These are phyloP conservation scores for Phaeosphaeria sp. DNA, from an alignment of 2,329 filamentous ascomycete species.

Conservation along the genomic window DNA sequence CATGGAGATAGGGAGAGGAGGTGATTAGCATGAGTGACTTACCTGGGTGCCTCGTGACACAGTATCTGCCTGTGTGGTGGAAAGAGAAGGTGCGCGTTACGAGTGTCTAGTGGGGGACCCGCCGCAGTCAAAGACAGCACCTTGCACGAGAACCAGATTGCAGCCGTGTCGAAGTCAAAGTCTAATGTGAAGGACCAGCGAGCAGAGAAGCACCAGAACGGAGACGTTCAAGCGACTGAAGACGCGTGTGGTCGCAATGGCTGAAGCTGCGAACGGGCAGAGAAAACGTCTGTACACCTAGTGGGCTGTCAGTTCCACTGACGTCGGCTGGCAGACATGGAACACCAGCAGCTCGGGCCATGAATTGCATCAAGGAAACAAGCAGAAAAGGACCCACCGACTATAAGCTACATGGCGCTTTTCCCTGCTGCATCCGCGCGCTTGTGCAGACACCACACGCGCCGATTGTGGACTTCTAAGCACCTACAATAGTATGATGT, in stretches of 20 bases:
- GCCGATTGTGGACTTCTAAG: conserved; percentile 14
- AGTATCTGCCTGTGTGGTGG: conserved; percentile 9
- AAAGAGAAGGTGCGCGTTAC: conserved; percentile 13
- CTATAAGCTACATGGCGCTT: conserved; percentile 13
- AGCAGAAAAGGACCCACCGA: background rate
- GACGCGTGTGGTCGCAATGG: conserved; percentile 6
- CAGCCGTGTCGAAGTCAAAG: background rate
- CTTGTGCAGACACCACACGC: conserved; percentile 6
- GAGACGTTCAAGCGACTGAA: background rate
- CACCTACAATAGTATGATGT: conserved; percentile 33
- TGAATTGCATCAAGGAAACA: background rate
- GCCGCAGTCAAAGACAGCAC: background rate
- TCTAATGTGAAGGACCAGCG: background rate
- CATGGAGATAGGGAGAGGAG: conserved; percentile 7
- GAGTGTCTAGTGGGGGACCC: background rate
- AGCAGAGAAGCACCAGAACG: conserved; percentile 9
- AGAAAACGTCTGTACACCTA: conserved; percentile 6
- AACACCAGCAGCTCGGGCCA: background rate
- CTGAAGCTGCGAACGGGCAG: conserved; percentile 1
- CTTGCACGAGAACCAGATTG: background rate
- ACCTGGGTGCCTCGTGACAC: conserved; percentile 10
- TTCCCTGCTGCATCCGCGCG: conserved; percentile 20
- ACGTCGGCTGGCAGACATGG: conserved; percentile 4
- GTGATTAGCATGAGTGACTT: conserved; percentile 11
- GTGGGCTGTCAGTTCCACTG: too few species aligned